A percentile compares a stretch with the other conserved stretches of the same genome.
Evolutionary conservation across 768 basidiomycete species (phyloP).

Genomic region (Boletus sensibilis): DNA sequence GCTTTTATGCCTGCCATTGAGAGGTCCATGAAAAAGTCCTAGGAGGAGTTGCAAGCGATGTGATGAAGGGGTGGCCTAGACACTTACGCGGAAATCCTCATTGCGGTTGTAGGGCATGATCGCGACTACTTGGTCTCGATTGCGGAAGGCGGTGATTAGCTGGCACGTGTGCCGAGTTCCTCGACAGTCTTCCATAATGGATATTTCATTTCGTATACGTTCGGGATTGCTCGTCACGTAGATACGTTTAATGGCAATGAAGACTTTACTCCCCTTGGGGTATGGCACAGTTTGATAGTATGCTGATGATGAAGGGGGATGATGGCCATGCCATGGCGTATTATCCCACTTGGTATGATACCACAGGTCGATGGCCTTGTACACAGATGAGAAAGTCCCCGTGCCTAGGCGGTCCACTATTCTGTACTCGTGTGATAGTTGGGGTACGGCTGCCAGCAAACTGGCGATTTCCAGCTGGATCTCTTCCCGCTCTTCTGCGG

Average conservation of each 20-base stretch:
- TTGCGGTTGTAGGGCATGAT: conserved; percentile 93
- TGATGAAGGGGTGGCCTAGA: neutral
- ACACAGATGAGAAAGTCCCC: conserved; percentile 99
- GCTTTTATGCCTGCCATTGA: conserved; percentile 75
- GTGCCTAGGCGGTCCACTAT: conserved; percentile 92
- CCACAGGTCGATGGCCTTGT: conserved; percentile 86
- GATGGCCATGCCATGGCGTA: conserved; percentile 65
- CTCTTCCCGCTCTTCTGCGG: conserved; percentile 66
- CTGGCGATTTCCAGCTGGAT: conserved; percentile 77
- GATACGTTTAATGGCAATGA: conserved; percentile 94
- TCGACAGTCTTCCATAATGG: conserved; percentile 83
- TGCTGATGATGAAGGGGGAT: conserved; percentile 61
- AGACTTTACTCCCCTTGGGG: conserved; percentile 52
- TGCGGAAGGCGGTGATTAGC: conserved; percentile 90
- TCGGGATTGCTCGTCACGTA: conserved; percentile 95
- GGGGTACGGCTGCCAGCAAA: conserved; percentile 63
- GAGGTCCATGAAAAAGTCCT: conserved; percentile 79
- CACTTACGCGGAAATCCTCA: conserved; percentile 89
- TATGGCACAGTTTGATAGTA: conserved; percentile 55
- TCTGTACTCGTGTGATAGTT: conserved; percentile 65
- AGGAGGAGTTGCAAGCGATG: conserved; percentile 6
- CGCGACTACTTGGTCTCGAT: conserved; percentile 88
- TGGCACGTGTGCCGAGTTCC: conserved; percentile 88
- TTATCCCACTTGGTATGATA: conserved; percentile 80
- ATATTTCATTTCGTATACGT: conserved; percentile 88